Evolutionary conservation across 2,329 filamentous ascomycete species (phyloP).

Genomic region (Apiospora marii): DNA sequence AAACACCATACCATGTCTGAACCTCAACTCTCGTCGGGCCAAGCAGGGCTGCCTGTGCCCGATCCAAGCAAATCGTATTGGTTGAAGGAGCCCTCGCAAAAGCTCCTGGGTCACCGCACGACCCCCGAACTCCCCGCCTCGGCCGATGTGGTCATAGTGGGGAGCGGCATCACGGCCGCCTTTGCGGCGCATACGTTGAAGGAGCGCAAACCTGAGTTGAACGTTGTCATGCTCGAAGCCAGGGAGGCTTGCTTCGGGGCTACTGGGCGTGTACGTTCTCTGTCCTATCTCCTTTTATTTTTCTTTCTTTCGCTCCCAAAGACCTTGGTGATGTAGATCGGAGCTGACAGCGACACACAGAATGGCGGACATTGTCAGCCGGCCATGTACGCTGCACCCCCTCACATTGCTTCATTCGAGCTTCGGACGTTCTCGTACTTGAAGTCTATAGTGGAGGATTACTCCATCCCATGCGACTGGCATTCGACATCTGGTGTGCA

Average conservation of each 20-base stretch:
- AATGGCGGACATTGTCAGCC: slow-evolving; percentile 81
- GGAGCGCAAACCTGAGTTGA: slow-evolving; percentile 52
- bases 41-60: slow-evolving; percentile 65
- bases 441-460: slow-evolving; percentile 60
- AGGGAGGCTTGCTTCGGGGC: slow-evolving; percentile 83
- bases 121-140: slow-evolving; percentile 67
- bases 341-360: slow-evolving; percentile 42
- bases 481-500: slow-evolving; percentile 68
- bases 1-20: slow-evolving; percentile 27
- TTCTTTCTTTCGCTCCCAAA: too few relatives aligned
- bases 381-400: slow-evolving; percentile 66
- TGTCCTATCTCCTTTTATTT: not conserved
- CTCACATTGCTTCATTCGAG: slow-evolving; percentile 74
- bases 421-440: slow-evolving; percentile 72
- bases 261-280: slow-evolving; percentile 73
- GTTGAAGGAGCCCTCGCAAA: slow-evolving; percentile 72
- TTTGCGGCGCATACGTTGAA: slow-evolving; percentile 72
- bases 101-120: slow-evolving; percentile 72
- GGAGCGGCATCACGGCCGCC: slow-evolving; percentile 79
- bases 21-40: slow-evolving; percentile 36
- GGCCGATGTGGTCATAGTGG: slow-evolving; percentile 76
- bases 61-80: slow-evolving; percentile 74
- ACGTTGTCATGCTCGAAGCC: slow-evolving; percentile 78
- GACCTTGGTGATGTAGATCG: not conserved
- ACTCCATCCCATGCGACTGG: slow-evolving; percentile 76